Evolutionary conservation across 768 basidiomycete genomes (phyloP).

Genomic region (Pleurotus giganteus): DNA sequence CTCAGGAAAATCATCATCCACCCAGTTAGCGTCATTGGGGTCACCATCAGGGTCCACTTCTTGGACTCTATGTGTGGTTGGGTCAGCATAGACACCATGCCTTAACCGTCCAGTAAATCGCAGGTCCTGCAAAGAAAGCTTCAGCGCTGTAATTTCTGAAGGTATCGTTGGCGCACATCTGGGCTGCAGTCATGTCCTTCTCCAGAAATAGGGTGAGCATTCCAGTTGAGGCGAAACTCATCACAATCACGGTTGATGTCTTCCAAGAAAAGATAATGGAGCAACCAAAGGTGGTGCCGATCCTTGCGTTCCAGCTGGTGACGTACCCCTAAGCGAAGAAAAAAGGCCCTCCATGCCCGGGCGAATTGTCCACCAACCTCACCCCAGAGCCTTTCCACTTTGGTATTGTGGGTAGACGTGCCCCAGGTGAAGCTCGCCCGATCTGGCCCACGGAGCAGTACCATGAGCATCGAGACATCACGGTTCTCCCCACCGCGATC

Average conservation of each 20-base stretch:
- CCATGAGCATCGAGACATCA: constrained; percentile 31
- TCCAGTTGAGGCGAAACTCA: constrained; percentile 35
- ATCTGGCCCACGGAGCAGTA: constrained; percentile 25
- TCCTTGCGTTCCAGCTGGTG: constrained; percentile 31
- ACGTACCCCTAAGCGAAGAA: constrained; percentile 28
- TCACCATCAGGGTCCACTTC: background rate
- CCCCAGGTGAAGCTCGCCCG: constrained; percentile 35
- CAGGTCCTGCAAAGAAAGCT: constrained; percentile 6
- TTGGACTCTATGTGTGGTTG: background rate
- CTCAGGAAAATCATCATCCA: background rate
- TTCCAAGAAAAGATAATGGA: constrained; percentile 38
- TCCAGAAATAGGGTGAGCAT: constrained; percentile 33
- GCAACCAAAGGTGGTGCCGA: constrained; percentile 38
- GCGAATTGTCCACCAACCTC: constrained; percentile 40
- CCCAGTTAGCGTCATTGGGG: background rate
- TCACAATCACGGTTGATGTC: constrained; percentile 34
- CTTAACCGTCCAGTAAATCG: constrained; percentile 3
- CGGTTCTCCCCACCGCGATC: constrained; percentile 36
- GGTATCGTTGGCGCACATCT: constrained; percentile 10
- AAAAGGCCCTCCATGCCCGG: constrained; percentile 40
- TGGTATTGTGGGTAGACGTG: constrained; percentile 36
- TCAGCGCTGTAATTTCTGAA: background rate
- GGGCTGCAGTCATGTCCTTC: constrained; percentile 21
- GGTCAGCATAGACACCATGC: constrained; percentile 3
- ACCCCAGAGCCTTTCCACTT: constrained; percentile 44